Evolutionary conservation across 2,329 filamentous ascomycete genomes (phyloP).

Genomic region (Colletotrichum shisoi): DNA sequence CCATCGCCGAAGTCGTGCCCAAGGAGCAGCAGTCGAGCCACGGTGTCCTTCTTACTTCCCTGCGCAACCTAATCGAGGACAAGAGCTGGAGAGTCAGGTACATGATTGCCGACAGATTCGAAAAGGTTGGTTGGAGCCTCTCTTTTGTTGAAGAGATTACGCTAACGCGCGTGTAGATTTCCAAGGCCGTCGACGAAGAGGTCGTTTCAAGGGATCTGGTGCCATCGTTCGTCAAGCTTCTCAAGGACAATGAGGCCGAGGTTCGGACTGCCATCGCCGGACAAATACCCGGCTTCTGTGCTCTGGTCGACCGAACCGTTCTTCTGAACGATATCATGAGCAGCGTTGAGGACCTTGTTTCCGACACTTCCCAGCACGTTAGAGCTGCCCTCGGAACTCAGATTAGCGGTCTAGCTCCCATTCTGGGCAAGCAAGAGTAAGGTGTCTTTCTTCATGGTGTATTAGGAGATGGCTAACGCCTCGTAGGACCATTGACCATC

Average conservation of each 20-base stretch:
- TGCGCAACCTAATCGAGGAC: slow-evolving; percentile 94
- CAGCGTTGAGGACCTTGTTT: slow-evolving; percentile 93
- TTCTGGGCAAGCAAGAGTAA: slow-evolving; percentile 96
- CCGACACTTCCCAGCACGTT: slow-evolving; percentile 95
- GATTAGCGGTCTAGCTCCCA: slow-evolving; percentile 94
- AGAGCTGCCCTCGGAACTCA: slow-evolving; percentile 94
- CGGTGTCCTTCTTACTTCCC: slow-evolving; percentile 86
- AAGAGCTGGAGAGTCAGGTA: slow-evolving; percentile 99
- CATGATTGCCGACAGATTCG: slow-evolving; percentile 98
- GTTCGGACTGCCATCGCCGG: slow-evolving; percentile 96
- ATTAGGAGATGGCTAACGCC: slow-evolving; percentile 22
- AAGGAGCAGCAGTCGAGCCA: slow-evolving; percentile 98
- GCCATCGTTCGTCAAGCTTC: slow-evolving; percentile 93
- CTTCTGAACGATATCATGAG: slow-evolving; percentile 97
- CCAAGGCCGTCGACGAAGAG: slow-evolving; percentile 97
- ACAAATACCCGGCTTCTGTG: slow-evolving; percentile 97
- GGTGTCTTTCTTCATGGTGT: slow-evolving; percentile 53
- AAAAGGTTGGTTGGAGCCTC: slow-evolving; percentile 73
- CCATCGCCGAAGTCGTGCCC: slow-evolving; percentile 94
- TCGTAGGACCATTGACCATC: slow-evolving; percentile 86
- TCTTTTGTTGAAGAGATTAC: slow-evolving; percentile 37
- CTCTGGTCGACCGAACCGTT: slow-evolving; percentile 82
- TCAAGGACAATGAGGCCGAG: slow-evolving; percentile 98
- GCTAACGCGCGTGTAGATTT: slow-evolving; percentile 68
- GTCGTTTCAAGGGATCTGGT: slow-evolving; percentile 93